Base-by-base conservation (phyloP, 192 early-diverging fungal species). In the Backusella tarrabulga region DNA sequence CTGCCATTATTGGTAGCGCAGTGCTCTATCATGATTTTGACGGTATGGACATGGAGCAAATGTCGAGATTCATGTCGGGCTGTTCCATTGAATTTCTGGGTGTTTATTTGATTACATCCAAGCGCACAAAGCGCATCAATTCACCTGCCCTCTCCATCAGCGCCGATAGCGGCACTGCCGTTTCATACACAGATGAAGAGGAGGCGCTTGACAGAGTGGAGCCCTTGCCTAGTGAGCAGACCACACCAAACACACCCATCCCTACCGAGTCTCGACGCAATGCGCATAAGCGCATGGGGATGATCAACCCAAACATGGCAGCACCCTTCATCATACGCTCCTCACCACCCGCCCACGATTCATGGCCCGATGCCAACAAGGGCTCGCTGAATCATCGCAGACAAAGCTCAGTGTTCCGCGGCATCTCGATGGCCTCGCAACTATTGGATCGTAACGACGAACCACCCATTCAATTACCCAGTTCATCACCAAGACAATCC, bases 21-120 rank as follows among this genome's bases (percentile, higher is more conserved):
- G 81, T 91, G 12, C 78, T 90, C n/a, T 90, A 92, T 74, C 87
- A 87, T 72, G 90, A 91, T 76, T 91, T 91, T 84, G 86, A 87
- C 35, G 84, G 87, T 50, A 86, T 87, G 78, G 72, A 79, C 50
- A 77, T 85, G 42, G 78, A 83, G 63, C 83, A 87, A 52, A 80
- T 50, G n/a, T 63, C 76, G 44, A 44, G 82, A 34, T 92, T 90
- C 68, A 80, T 92, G 50, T 72, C 82, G 6, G 92, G 91, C 11
- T 91, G 91, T 70, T 69, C 86, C 14, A 77, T 86, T 71, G 90
- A 89, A 36, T 93, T 91, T 71, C 50, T 90, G 19, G 92, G 91
- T 5, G 92, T 93, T 2, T 91, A 88, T 56, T 84, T 93, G 15
- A 93, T 93, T 56, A 92, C 91, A 8, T 87, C 89, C 0, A 84